Base-by-base conservation (phyloP, 805 yeast species). In the Metschnikowia sp. region DNA sequence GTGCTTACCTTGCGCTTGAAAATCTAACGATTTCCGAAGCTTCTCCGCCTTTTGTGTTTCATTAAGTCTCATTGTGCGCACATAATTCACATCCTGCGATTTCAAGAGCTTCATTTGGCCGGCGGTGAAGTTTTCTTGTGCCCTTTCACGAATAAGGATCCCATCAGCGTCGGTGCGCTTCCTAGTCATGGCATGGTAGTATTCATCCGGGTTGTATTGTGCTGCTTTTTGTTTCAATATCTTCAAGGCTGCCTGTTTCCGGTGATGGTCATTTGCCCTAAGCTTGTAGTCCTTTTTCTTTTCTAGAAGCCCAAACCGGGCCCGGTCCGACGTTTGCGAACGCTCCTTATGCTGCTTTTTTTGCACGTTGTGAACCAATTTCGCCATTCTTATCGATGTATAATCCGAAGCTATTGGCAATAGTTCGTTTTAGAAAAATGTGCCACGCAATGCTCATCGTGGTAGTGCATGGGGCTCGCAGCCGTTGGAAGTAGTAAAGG, bases 311-410 rank as follows among this genome's bases (percentile, higher is more conserved):
- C 99, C 99, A 66, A 77, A 82, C 62, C 79, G 79, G 57, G 80
- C 72, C 48, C 99, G 77, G 39, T 79, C 83, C 40, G 73, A 75
- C 1, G 92, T 86, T 68, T 94, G 99, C 6, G 96, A 79, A 60
- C 99, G 81, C 72, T 94, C 99, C 49, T 90, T 75, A 62, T 94
- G 99, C 73, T 94, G 98, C 62, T 89, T 94, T 74, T 95, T 94
- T 67, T 92, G 97, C 10, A 92, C 84, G 61, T 89, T 87, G 65
- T 91, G 97, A 10, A 86, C 92, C 32, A 86, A 70, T 54, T 84
- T 86, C 32, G 86, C 86, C 95, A 88, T 88, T 15, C 12, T 42
- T 44, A 18, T 11, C 18, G 38, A 22, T 38, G 9, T 42, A 12
- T 8, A 11, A 32, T 7, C 35, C 5, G 41, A 7, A n/a, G 36